Base-by-base conservation (phyloP, 108 stramenopile species). In the Cyclotella kingstonii region DNA sequence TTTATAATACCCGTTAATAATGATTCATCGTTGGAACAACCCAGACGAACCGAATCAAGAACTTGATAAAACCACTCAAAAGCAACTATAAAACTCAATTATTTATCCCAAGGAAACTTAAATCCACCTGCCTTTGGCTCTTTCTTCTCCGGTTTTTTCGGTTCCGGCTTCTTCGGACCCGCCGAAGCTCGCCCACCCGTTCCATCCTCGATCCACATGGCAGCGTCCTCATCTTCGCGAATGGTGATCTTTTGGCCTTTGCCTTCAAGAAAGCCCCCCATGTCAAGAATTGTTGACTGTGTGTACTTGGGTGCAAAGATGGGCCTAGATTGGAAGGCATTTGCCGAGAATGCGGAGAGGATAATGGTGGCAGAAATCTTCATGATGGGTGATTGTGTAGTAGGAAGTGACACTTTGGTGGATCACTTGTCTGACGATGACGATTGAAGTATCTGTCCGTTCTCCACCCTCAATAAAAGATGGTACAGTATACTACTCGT, bases 121-220 rank as follows among this genome's bases (percentile, higher is more conserved):
- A 74, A 74, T 21, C 57, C 70, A 8, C 38, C 64, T 25, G 49
- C 59, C 50, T 65, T 65, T 2, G 63, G 33, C 43, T 64, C 71
- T 49, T 64, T 73, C 55, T 73, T 73, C 31, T 55, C 70, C 25
- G 72, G 63, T 19, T 63, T 52, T 49, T 64, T 64, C 3, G 63
- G 56, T 17, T 65, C 63, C 15, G 52, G 51, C 73, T 66, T 63
- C 54, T 72, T 73, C 1, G 70, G 70, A 25, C 25, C 47, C 25
- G 47, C 47, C 54, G 63, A 39, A 2, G 28, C 17, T 15, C 55
- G 28, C 21, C 57, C 63, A 0, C 62, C 63, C 6, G 54, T 19
- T 3, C 55, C 63, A 43, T 81, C 80, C 27, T 76, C 80, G 49
- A 81, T 49, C 76, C 76, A 81, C 80, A 81, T 81, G 52, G 76